These are phyloP conservation scores for Rhodotorula sp. DNA, from an alignment of 1,284 basidiomycete genomes.

Conservation along the genomic window DNA sequence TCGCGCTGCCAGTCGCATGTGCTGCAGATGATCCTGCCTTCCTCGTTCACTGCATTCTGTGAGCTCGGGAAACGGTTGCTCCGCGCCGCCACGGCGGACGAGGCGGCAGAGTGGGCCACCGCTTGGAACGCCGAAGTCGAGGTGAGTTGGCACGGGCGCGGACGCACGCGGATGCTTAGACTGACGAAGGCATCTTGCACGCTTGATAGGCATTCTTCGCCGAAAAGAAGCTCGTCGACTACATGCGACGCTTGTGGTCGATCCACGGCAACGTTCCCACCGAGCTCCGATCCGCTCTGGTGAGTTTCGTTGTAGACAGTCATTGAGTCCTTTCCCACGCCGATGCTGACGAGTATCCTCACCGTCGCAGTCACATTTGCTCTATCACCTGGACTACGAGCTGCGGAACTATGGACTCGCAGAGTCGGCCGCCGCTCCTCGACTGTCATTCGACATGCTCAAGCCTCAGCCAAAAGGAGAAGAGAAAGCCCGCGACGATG, in stretches of 20 bases:
- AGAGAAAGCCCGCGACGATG: conserved; percentile 15
- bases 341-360: too few relatives aligned
- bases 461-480: conserved; percentile 6
- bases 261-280: conserved; percentile 32
- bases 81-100: conserved; percentile 37
- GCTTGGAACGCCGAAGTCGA: conserved; percentile 64
- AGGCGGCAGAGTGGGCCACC: conserved; percentile 45
- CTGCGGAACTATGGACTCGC: background rate
- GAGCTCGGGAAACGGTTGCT: conserved; percentile 44
- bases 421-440: conserved; percentile 2
- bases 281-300: conserved; percentile 23
- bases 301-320: background rate
- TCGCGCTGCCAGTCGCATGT: conserved; percentile 90
- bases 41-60: conserved; percentile 16
- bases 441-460: conserved; percentile 11
- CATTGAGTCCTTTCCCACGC: too few relatives aligned
- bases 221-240: conserved; percentile 43
- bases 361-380: conserved; percentile 9
- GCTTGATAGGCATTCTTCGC: conserved; percentile 43
- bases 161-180: too few relatives aligned
- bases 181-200: conserved; percentile 32
- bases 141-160: too few relatives aligned
- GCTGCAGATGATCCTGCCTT: conserved; percentile 58
- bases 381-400: conserved; percentile 18
- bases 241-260: conserved; percentile 58